Base-by-base conservation (phyloP, 306 rosid genomes). In the Cotoneaster glaucophyllus region DNA sequence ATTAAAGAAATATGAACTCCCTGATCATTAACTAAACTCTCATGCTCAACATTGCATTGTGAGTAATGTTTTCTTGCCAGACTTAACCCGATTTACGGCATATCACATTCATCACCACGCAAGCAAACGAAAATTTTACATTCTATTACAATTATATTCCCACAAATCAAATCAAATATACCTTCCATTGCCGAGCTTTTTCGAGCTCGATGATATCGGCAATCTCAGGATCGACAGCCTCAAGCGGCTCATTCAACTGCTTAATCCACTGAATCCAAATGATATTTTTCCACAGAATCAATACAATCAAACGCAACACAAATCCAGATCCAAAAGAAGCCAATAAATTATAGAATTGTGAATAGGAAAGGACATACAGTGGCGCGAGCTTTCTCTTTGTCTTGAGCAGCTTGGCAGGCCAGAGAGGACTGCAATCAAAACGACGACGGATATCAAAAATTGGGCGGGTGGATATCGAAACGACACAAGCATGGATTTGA, bases 151-250 rank as follows among this genome's bases (percentile, higher is more conserved):
- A 32, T n/a, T 4, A 34, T 21, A 71, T 34, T 54, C 37, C 18
- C 25, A 22, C 45, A 53, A 64, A 64, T 8, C 37, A 31, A 17
- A 64, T 64, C 66, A 18, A 15, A 37, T 18, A 17, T 74, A 86
- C 92, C 95, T 91, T 93, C 96, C 97, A 91, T 82, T 93, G 98
- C 71, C 96, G 97, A 82, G 93, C 87, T 64, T 93, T 93, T 74
- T 93, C 98, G 22, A 88, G 98, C 77, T 93, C 97, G 45, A 93
- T 93, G 34, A 93, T 91, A 74, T 93, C 88, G 0, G 89, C 80
- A 79, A 90, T 79, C 80, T 91, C 94, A 57, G 98, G 91, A 85
- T 93, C 98, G 31, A 93, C 74, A 28, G 52, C 90, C 75, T 87
- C 93, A 41, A 93, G 86, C 54, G 96, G 91, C 25, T 82, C 98